Conservation (phyloP, 352 stramenopile species). For the Phytopythium delawarense region DNA sequence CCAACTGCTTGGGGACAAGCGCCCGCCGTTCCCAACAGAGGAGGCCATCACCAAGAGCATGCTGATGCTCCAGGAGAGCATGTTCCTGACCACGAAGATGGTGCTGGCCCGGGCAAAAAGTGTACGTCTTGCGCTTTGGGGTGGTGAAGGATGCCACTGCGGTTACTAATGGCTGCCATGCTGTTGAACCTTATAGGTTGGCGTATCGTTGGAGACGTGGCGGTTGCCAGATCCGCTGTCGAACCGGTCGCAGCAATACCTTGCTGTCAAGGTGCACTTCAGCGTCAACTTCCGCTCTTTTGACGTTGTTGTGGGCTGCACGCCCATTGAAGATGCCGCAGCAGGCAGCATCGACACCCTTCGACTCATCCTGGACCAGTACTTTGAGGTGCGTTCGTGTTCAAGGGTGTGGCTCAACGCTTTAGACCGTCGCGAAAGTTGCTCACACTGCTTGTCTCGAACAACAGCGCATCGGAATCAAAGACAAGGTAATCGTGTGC, state of each 20-base stretch:
- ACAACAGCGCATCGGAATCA: conserved; percentile 43
- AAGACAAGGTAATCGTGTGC: conserved; percentile 71
- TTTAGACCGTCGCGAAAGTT: not conserved
- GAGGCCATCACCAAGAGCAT: conserved; percentile 59
- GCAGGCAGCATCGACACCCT: conserved; percentile 29
- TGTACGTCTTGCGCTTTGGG: conserved; percentile 12
- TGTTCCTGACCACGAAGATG: conserved; percentile 70
- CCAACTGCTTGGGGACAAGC: conserved; percentile 70
- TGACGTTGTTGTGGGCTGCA: conserved; percentile 55
- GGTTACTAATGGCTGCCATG: not conserved
- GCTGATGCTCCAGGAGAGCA: conserved; percentile 62
- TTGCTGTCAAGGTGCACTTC: conserved; percentile 72
- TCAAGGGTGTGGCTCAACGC: not conserved
- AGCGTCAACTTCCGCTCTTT: conserved; percentile 73
- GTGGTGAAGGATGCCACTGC: not conserved
- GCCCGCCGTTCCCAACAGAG: conserved; percentile 45
- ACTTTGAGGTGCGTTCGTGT: conserved; percentile 33
- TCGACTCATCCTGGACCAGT: conserved; percentile 49
- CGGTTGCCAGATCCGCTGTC: conserved; percentile 25
- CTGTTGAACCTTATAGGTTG: conserved; percentile 18
- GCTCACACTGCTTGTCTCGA: not conserved
- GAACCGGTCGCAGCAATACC: conserved; percentile 40
- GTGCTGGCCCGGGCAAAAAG: conserved; percentile 47
- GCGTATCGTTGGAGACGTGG: conserved; percentile 69
- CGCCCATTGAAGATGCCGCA: conserved; percentile 32